Conservation (phyloP, 2,329 filamentous ascomycete species). For the Penicillium griseofulvum region DNA sequence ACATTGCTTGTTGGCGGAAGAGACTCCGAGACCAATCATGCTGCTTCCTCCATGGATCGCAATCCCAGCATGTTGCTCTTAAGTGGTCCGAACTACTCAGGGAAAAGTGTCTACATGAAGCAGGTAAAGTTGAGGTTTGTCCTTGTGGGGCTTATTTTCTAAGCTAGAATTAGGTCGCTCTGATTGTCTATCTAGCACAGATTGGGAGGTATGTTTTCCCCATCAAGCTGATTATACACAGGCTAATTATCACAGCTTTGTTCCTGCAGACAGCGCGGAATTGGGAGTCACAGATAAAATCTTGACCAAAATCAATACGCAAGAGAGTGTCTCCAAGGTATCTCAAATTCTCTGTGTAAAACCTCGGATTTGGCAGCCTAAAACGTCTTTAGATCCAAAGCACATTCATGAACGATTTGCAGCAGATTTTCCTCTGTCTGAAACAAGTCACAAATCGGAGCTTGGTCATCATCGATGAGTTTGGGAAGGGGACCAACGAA, state of each 20-base stretch:
- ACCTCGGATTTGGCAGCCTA: background rate
- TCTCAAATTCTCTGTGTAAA: background rate
- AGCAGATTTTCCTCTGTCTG: constrained; percentile 77
- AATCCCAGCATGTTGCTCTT: constrained; percentile 70
- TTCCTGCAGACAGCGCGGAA: constrained; percentile 72
- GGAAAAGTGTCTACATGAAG: constrained; percentile 94
- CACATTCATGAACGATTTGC: constrained; percentile 77
- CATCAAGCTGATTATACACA: background rate
- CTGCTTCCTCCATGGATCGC: constrained; percentile 7
- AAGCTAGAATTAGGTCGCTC: constrained; percentile 56
- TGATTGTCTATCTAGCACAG: constrained; percentile 90
- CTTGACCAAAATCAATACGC: constrained; percentile 76
- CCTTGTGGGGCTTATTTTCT: constrained; percentile 1
- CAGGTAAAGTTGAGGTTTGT: too few relatives aligned
- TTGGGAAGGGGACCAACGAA: constrained; percentile 68
- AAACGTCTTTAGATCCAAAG: constrained; percentile 51
- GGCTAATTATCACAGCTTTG: constrained; percentile 58
- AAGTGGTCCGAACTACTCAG: constrained; percentile 94
- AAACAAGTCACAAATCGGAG: constrained; percentile 72
- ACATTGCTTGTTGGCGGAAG: constrained; percentile 65
- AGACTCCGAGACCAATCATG: background rate
- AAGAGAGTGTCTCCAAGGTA: constrained; percentile 63
- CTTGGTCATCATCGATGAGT: constrained; percentile 89
- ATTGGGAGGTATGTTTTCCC: constrained; percentile 58
- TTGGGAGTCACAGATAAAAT: constrained; percentile 93